These are phyloP conservation scores for Spergularia azorica DNA, from an alignment of 179 eudicot species.

Conservation along the genomic window DNA sequence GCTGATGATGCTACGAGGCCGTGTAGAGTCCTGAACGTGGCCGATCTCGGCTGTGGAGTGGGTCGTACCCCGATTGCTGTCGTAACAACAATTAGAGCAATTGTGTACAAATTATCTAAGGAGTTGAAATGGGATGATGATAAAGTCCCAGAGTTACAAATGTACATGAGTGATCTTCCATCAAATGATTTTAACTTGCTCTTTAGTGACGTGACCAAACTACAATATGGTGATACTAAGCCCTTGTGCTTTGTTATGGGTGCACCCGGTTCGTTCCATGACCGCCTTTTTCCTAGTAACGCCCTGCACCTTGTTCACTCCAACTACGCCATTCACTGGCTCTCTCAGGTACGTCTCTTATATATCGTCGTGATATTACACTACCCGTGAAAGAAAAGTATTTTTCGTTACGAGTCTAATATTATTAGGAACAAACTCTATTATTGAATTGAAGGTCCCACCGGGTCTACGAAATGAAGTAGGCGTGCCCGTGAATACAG, in stretches of 20 bases:
- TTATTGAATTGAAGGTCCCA: constrained; percentile 14
- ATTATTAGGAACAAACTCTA: too few species aligned
- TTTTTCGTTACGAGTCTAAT: too few species aligned
- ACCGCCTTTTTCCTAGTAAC: neutral
- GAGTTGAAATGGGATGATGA: neutral
- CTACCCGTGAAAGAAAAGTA: neutral
- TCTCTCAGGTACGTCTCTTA: neutral
- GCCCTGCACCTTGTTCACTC: constrained; percentile 14
- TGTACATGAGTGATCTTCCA: constrained; percentile 5
- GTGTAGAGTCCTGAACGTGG: neutral
- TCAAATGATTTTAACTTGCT: constrained; percentile 13
- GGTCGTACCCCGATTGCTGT: neutral
- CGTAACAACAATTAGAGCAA: neutral
- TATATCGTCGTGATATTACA: neutral
- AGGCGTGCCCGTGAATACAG: neutral
- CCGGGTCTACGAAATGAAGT: neutral
- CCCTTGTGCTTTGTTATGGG: constrained; percentile 5
- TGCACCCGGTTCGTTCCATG: constrained; percentile 7
- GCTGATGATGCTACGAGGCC: neutral
- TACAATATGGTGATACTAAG: neutral
- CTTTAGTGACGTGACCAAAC: neutral
- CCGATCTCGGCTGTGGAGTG: constrained; percentile 12
- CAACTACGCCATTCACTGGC: constrained; percentile 14
- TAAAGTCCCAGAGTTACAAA: neutral
- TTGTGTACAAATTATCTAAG: neutral